Conservation (phyloP, 129 eudicot genomes). For the Lonicera japonica region DNA sequence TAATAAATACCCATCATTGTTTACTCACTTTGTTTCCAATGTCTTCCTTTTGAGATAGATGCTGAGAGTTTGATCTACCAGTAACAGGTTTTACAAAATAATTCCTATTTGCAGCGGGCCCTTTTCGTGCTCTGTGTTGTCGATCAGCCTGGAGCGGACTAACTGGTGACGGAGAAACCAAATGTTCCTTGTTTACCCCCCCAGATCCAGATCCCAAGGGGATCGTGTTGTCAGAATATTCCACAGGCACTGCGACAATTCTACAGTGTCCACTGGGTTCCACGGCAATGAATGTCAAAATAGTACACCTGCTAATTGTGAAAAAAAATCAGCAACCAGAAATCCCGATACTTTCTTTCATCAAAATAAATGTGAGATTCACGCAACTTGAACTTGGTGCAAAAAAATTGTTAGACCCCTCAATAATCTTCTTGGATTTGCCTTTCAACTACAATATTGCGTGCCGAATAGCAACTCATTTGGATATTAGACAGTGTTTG, state of each 20-base stretch:
- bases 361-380: neutral
- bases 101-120: neutral
- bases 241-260: neutral
- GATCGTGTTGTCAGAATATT: neutral
- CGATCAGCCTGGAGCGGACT: neutral
- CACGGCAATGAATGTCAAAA: neutral
- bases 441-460: too few species aligned
- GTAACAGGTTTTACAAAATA: neutral
- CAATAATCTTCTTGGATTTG: too few species aligned
- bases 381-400: neutral
- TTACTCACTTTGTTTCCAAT: neutral
- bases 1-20: neutral
- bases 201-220: neutral
- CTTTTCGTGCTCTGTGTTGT: neutral
- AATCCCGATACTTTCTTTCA: too few species aligned
- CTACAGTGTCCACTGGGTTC: constrained; percentile 1
- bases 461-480: too few species aligned
- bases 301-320: constrained; percentile 1
- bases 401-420: too few species aligned
- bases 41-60: neutral
- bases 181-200: neutral
- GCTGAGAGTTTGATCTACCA: neutral
- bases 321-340: too few species aligned
- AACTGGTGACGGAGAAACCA: neutral
- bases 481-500: too few species aligned